Evolutionary conservation across 345 rosid species (phyloP).

Genomic region (Microthlaspi erraticum): DNA sequence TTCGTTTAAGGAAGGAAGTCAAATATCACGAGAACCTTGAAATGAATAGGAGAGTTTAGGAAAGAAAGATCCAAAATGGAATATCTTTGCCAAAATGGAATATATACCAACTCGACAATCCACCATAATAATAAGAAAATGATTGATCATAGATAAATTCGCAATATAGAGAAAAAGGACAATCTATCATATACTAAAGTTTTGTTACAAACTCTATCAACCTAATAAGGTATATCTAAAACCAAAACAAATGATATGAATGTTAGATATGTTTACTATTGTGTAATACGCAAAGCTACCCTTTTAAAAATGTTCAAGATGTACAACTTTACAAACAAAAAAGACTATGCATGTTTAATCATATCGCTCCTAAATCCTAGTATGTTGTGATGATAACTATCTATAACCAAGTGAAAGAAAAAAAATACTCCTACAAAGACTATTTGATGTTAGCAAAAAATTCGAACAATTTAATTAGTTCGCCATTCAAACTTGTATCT

Average conservation of each 20-base stretch:
- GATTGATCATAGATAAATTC: too few species aligned
- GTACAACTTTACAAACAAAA: background rate
- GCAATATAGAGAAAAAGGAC: too few species aligned
- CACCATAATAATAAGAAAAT: background rate
- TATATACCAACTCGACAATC: conserved; percentile 11
- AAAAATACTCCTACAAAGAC: background rate
- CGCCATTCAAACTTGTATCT: background rate
- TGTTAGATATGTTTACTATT: too few species aligned
- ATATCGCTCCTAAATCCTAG: background rate
- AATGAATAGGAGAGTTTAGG: conserved; percentile 30
- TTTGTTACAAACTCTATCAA: too few species aligned
- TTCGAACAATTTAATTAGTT: background rate
- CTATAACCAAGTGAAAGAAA: background rate
- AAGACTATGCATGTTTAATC: background rate
- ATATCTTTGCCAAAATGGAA: conserved; percentile 39
- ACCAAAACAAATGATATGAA: too few species aligned
- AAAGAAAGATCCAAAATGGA: conserved; percentile 26
- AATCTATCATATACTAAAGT: too few species aligned
- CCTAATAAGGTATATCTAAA: too few species aligned
- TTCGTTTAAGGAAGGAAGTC: conserved; percentile 31
- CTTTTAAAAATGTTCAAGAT: too few species aligned
- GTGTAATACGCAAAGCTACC: too few species aligned
- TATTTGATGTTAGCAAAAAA: conserved; percentile 3
- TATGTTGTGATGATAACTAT: background rate
- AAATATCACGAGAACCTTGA: conserved; percentile 35